Evolutionary conservation across 139 green algal species (phyloP), one percentile per base, ranked within the genome.

Genomic region (Chlorella sp.): DNA sequence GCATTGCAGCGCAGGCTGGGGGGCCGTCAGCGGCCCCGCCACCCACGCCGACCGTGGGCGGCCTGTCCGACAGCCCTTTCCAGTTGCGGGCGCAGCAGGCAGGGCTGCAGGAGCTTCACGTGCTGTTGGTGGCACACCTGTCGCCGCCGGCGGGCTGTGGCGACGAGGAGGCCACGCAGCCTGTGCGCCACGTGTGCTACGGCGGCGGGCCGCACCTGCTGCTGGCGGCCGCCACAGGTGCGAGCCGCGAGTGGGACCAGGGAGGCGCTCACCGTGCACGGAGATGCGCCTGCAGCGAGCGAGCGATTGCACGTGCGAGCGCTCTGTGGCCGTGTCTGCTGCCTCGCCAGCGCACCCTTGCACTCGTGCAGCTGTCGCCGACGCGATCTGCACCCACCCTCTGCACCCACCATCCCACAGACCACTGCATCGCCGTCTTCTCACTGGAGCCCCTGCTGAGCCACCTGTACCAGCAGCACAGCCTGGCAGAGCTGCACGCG

Each of bases 141-240:
- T 27, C 45, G 31, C 59, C 36, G 23, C 46, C 48, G 4, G 60
- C 33, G 2, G 31, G 14, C 45, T 31, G 38, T 12, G 9, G 46
- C 31, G 12, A 17, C 71, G 8, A 36, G 27, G 36, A 70, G 38
- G 15, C 33, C 36, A 55, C 48, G 67, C n/a, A 42, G 50, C 12
- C 27, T 77, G 71, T 83, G 40, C 25, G n/a, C 25, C 59, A 79
- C 45, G 40, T 83, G 1, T 33, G 46, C 4, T 79, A 65, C 53
- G 77, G 77, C 21, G 77, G 77, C 9, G 77, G 77, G 1, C 69
- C 77, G 17, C 77, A 83, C 59, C 50, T 79, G 11, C 71, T 83
- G 29, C 33, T 83, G 29, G 69, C 59, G 29, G 77, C 77, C 42
- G 60, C 38, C 46, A 83, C 77, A 21, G 31, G 42, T 7, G 33